Evolutionary conservation across 2,329 filamentous ascomycete species (phyloP), one percentile per base, ranked within the genome.

Genomic region (Colletotrichum cuscutae): DNA sequence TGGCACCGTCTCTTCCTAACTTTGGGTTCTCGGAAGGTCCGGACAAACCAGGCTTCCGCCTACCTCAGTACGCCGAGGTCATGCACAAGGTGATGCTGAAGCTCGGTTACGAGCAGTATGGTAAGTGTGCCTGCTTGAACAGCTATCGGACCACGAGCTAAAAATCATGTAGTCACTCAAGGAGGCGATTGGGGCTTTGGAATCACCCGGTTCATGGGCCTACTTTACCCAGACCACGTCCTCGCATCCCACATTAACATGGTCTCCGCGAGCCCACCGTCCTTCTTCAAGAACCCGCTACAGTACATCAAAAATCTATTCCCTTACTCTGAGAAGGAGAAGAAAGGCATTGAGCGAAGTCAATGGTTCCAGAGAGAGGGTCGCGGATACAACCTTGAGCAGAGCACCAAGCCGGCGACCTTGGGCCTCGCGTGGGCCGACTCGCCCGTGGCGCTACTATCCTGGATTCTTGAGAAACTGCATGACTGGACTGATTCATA

Each of bases 391-490:
- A 86, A 88, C 74, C 72, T 85, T 1, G 81, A 88, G 72, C 92
- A 94, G 76, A 82, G 83, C 13, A 95, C 93, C 0, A 91, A 92
- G 70, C 94, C 94, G 0, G 90, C 94, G 64, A 96, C 94, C 0
- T 78, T 95, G 0, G 91, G 91, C 0, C 94, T 94, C 77, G 90
- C 86, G 0, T 84, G 95, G 3, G 86, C 89, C 0, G 93, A 95
- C 78, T 91, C 88, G 7, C 94, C 94, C 0, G 88, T 94, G 0
- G 92, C 88, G 0, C 82, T 95, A 3, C 84, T 96, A 1, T 89
- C 92, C 0, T 97, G 94, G 94, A 91, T 96, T 42, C 93, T 93
- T 76, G 94, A 96, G 82, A 96, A 96, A 79, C 82, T 96, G 49
- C 89, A 92, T 76, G 91, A 93, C 76, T 96, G 93, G 94, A 91